These are phyloP conservation scores for Penstemon barbatus DNA, from an alignment of 257 asterid species.

Conservation along the genomic window DNA sequence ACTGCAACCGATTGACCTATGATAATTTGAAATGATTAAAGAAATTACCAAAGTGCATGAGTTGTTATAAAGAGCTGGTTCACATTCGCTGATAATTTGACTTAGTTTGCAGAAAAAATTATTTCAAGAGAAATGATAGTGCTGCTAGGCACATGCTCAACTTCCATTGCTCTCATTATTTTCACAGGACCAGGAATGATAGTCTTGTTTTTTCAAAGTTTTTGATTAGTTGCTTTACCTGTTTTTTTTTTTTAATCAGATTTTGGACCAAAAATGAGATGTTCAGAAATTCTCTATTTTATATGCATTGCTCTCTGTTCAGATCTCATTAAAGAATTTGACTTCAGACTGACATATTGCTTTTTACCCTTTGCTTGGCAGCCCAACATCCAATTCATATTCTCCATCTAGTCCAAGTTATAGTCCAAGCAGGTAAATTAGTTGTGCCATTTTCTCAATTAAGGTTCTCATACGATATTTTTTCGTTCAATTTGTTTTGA, in stretches of 20 bases:
- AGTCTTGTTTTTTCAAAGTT: conserved; percentile 6
- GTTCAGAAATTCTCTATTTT: background rate
- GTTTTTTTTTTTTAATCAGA: background rate
- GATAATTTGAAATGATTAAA: background rate
- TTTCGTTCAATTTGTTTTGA: background rate
- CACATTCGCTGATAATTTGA: background rate
- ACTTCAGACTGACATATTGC: conserved; percentile 16
- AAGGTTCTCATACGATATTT: background rate
- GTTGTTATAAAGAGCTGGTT: background rate
- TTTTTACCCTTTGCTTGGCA: conserved; percentile 44
- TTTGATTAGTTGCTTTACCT: conserved; percentile 15
- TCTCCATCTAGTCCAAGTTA: conserved; percentile 95
- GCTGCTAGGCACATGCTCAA: background rate
- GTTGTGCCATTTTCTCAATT: background rate
- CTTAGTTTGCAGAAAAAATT: conserved; percentile 1
- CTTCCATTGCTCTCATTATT: background rate
- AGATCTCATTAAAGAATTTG: background rate
- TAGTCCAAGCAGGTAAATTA: conserved; percentile 91
- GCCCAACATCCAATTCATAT: conserved; percentile 94
- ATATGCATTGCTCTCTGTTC: background rate
- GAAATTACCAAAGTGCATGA: background rate
- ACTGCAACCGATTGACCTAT: conserved; percentile 3
- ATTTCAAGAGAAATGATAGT: background rate
- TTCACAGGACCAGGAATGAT: background rate
- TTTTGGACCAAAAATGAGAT: background rate